These are phyloP conservation scores for Wallacemonas sp. DNA, from an alignment of 208 protist genomes.

Conservation along the genomic window DNA sequence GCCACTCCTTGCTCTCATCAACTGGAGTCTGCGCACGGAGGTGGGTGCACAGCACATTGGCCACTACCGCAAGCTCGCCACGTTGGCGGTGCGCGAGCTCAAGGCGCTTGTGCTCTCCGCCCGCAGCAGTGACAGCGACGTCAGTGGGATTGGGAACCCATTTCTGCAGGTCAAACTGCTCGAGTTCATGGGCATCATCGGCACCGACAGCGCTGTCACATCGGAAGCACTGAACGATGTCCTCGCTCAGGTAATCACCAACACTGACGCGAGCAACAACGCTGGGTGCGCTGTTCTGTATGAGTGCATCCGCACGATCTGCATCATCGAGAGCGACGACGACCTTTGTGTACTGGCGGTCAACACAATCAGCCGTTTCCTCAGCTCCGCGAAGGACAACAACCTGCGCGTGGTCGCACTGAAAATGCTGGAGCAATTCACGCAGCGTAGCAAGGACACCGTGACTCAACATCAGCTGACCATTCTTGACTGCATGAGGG, in stretches of 20 bases:
- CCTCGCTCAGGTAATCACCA: conserved; percentile 97
- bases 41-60: conserved; percentile 44
- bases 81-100: conserved; percentile 91
- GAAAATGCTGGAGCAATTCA: conserved; percentile 90
- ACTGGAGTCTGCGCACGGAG: conserved; percentile 77
- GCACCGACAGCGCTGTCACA: conserved; percentile 86
- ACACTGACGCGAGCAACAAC: conserved; percentile 95
- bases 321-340: conserved; percentile 94
- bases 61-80: conserved; percentile 87
- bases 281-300: conserved; percentile 98
- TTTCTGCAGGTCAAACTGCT: conserved; percentile 98
- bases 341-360: conserved; percentile 93
- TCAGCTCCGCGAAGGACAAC: conserved; percentile 95
- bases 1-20: conserved; percentile 91
- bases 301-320: conserved; percentile 98
- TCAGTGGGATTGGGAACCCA: conserved; percentile 96
- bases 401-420: conserved; percentile 99
- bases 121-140: conserved; percentile 94
- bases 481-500: conserved; percentile 96
- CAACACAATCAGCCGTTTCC: conserved; percentile 98
- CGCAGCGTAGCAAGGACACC: conserved; percentile 79
- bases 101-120: conserved; percentile 95
- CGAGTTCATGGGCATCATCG: conserved; percentile 96
- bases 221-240: conserved; percentile 97
- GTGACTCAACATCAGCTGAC: conserved; percentile 93